These are phyloP conservation scores for Komagataella pastoris DNA, from an alignment of 805 yeast species.

Conservation along the genomic window DNA sequence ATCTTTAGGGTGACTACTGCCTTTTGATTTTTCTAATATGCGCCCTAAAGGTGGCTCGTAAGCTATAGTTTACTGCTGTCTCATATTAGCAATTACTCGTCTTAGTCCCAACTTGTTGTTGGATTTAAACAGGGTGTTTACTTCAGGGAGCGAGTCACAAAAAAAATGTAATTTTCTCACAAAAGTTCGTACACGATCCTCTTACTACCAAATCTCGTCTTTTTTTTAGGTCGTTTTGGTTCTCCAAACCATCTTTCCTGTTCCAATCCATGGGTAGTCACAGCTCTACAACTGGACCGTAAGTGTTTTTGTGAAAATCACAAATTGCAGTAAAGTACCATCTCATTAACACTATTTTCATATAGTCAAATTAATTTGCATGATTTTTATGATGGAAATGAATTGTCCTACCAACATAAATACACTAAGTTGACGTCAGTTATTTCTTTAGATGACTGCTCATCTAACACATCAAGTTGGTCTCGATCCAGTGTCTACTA, in stretches of 20 bases:
- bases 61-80: too few relatives aligned
- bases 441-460: not conserved
- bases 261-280: not conserved
- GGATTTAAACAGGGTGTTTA: too few relatives aligned
- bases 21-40: too few relatives aligned
- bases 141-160: not conserved
- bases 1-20: too few relatives aligned
- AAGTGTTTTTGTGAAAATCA: not conserved
- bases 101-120: too few relatives aligned
- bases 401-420: not conserved
- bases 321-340: not conserved
- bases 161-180: not conserved
- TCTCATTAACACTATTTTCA: not conserved
- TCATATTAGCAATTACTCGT: too few relatives aligned
- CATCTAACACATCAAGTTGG: constrained; percentile 8
- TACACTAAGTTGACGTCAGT: not conserved
- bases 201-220: not conserved
- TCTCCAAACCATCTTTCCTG: not conserved
- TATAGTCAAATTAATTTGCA: not conserved
- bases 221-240: not conserved
- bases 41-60: too few relatives aligned
- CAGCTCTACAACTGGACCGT: not conserved
- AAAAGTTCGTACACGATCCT: not conserved
- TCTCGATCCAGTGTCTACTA: constrained; percentile 16
- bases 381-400: not conserved